These are phyloP conservation scores for Daldinia grandis DNA, from an alignment of 495 filamentous ascomycete species.

Conservation along the genomic window DNA sequence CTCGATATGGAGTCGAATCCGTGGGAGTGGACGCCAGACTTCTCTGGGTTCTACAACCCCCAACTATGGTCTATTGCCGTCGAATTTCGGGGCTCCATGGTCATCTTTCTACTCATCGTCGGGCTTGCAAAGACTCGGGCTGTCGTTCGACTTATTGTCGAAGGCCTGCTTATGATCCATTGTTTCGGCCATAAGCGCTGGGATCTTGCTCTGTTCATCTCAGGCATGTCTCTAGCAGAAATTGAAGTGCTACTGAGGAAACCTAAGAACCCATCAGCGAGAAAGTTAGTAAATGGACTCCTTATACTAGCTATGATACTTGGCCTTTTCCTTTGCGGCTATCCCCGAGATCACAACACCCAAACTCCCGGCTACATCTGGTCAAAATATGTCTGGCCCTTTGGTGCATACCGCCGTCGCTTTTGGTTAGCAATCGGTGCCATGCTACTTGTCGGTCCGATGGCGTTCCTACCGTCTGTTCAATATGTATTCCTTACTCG, in stretches of 20 bases:
- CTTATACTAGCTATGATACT: conserved; percentile 37
- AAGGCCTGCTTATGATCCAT: conserved; percentile 45
- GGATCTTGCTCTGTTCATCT: conserved; percentile 58
- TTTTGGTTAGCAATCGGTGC: conserved; percentile 56
- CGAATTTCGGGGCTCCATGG: conserved; percentile 59
- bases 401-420: conserved; percentile 40
- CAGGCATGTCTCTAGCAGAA: conserved; percentile 56
- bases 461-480: conserved; percentile 59
- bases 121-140: conserved; percentile 49
- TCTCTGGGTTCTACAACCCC: conserved; percentile 48
- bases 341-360: conserved; percentile 46
- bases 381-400: conserved; percentile 48
- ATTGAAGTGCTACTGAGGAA: conserved; percentile 48
- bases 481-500: conserved; percentile 61
- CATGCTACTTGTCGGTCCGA: conserved; percentile 59
- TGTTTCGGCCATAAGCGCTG: conserved; percentile 52
- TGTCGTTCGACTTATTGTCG: conserved; percentile 45
- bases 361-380: conserved; percentile 44
- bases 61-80: conserved; percentile 63
- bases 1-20: conserved; percentile 50
- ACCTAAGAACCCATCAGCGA: conserved; percentile 26
- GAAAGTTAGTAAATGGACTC: conserved; percentile 29
- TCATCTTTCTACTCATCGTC: conserved; percentile 55
- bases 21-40: conserved; percentile 40
- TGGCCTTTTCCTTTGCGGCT: conserved; percentile 44